A percentile compares a stretch with the other conserved stretches of the same genome.
phyloP scores from a whole-genome alignment of 768 basidiomycete species.

The Gymnopilus dilepis region DNA sequence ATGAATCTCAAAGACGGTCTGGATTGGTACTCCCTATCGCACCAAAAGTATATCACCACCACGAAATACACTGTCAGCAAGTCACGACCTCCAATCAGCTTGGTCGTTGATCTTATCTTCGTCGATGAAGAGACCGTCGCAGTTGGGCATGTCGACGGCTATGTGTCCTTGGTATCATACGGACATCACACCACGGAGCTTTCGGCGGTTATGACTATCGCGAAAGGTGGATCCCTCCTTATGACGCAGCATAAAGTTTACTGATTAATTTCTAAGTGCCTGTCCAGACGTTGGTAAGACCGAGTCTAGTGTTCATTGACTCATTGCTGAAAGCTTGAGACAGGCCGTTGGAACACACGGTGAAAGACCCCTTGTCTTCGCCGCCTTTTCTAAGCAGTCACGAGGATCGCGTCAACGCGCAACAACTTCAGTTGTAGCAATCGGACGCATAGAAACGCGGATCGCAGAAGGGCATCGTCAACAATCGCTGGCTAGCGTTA shows the following conservation, averaged over 20 bases:
- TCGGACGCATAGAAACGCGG: neutral
- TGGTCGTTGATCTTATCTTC: conserved; percentile 3
- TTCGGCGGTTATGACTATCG: neutral
- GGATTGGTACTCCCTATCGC: no score
- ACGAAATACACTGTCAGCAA: neutral
- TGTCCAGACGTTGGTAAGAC: neutral
- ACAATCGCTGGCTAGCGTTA: neutral
- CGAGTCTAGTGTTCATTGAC: neutral
- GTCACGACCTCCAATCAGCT: no score
- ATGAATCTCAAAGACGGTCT: no score
- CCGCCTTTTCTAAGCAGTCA: neutral
- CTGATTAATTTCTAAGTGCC: neutral
- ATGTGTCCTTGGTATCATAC: neutral
- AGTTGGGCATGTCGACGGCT: conserved; percentile 8
- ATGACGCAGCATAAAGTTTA: no score
- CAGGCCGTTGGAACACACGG: neutral
- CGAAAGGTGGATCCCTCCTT: neutral
- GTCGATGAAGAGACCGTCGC: conserved; percentile 16
- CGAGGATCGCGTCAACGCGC: neutral
- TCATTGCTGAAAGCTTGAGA: neutral
- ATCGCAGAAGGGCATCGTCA: neutral
- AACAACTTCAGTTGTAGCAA: neutral
- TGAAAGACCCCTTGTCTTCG: neutral
- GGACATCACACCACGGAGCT: neutral
- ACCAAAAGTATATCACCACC: neutral